Base-by-base conservation (phyloP, 2,329 filamentous ascomycete genomes). In the Alternaria solani region DNA sequence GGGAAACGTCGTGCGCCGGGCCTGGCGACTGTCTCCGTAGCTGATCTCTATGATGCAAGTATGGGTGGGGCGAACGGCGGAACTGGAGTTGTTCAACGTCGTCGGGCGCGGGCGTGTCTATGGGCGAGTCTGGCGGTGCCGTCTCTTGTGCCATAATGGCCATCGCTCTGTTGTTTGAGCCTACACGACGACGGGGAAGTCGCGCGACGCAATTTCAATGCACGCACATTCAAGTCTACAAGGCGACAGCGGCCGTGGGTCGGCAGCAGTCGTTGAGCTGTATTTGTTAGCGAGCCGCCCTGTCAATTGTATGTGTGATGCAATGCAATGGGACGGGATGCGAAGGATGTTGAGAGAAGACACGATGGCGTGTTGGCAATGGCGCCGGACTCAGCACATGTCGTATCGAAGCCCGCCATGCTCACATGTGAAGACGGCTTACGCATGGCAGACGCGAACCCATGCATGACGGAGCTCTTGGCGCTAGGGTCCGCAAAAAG, bases 21-120 rank as follows among this genome's bases (percentile, higher is more conserved):
- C 48, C 51, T 11, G 69, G 70, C 5, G 65, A 60, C 26, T 69
- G 63, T n/a, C 60, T 54, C 26, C 64, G 66, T 43, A 76, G 63
- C 30, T 75, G 67, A 46, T 70, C 63, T 43, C 68, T 64, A 39
- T 71, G 75, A 38, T 74, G 76, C 41, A 75, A 71, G 60, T 79
- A 79, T 14, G 77, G 77, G 51, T 79, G 76, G 25, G 77, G 77
- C 8, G 76, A 78, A 51, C 77, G 76, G 41, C 75, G 75, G 56
- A 78, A 76, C 30, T 77, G 65, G 56, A 78, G 70, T 16, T 70
- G 47, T 65, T 76, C 72, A 14, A 72, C 59, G 39, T 76, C 75
- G 26, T 64, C 59, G 14, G 60, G 14, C 36, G 67, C 49, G 36
- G 57, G 68, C 55, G 62, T 61, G 55, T 73, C 68, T 25, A 66